These are phyloP conservation scores for Ustilago curta DNA, from an alignment of 1,284 basidiomycete species.

Conservation along the genomic window DNA sequence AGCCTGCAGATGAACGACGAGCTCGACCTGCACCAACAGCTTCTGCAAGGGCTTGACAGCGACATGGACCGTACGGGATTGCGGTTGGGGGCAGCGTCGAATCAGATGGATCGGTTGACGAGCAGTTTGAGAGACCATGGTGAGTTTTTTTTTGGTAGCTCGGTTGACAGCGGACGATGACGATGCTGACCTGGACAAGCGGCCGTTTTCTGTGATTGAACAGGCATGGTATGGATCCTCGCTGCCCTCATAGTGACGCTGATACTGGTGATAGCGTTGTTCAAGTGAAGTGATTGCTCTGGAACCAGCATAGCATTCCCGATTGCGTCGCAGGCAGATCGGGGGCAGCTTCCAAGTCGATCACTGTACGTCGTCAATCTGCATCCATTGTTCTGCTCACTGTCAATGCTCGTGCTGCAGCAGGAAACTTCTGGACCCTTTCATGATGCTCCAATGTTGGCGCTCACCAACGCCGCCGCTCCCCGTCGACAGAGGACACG, in stretches of 20 bases:
- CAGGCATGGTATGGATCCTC: slow-evolving; percentile 57
- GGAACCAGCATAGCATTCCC: too few relatives aligned
- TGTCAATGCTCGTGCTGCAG: too few relatives aligned
- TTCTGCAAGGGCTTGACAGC: slow-evolving; percentile 57
- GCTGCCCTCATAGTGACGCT: slow-evolving; percentile 58
- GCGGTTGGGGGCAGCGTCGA: slow-evolving; percentile 55
- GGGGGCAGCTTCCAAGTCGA: too few relatives aligned
- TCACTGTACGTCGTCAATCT: too few relatives aligned
- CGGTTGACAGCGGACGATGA: too few relatives aligned
- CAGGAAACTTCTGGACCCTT: too few relatives aligned
- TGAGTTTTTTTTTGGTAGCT: slow-evolving; percentile 43
- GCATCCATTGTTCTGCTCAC: too few relatives aligned
- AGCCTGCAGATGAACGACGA: slow-evolving; percentile 68
- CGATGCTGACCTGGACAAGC: not conserved
- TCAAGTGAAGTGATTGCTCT: slow-evolving; percentile 34
- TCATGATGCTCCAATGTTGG: too few relatives aligned
- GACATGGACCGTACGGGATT: slow-evolving; percentile 60
- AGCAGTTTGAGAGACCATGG: slow-evolving; percentile 61
- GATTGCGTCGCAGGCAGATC: too few relatives aligned
- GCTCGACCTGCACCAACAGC: slow-evolving; percentile 61
- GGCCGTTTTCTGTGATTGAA: not conserved
- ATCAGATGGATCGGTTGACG: slow-evolving; percentile 55
- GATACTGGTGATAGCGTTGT: slow-evolving; percentile 59
- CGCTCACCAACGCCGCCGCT: not conserved
- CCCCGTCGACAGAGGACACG: not conserved